Evolutionary conservation across 345 rosid species (phyloP).

Genomic region (Murraya paniculata): DNA sequence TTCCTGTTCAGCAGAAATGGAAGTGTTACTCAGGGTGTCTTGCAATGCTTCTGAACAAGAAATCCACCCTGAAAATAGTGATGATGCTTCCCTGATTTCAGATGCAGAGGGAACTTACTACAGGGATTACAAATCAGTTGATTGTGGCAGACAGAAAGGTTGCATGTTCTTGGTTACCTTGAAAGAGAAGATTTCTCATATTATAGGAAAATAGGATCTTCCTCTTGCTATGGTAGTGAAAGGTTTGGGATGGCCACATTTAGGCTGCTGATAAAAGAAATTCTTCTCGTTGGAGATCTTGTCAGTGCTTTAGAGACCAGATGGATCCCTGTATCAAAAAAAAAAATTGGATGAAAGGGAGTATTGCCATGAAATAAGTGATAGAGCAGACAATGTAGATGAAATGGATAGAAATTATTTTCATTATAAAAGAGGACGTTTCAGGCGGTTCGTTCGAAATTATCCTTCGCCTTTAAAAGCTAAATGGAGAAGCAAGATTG

Average conservation of each 20-base stretch:
- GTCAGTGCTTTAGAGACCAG: slow-evolving; percentile 25
- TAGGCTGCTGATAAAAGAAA: slow-evolving; percentile 15
- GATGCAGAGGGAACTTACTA: slow-evolving; percentile 20
- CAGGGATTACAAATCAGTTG: slow-evolving; percentile 27
- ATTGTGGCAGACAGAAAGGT: slow-evolving; percentile 26
- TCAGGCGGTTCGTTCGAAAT: slow-evolving; percentile 26
- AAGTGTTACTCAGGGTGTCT: slow-evolving; percentile 16
- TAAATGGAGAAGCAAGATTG: slow-evolving; percentile 31
- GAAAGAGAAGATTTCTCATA: slow-evolving; percentile 23
- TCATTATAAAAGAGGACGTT: slow-evolving; percentile 17
- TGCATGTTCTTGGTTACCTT: slow-evolving; percentile 23
- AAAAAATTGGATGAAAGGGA: slow-evolving; percentile 27
- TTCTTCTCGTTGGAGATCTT: slow-evolving; percentile 18
- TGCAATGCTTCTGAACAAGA: slow-evolving; percentile 3
- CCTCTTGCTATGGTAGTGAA: slow-evolving; percentile 26
- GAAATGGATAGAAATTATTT: slow-evolving; percentile 24
- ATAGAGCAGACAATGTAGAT: slow-evolving; percentile 20
- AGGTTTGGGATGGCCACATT: slow-evolving; percentile 24
- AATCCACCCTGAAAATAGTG: slow-evolving; percentile 8
- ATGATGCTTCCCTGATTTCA: slow-evolving; percentile 20
- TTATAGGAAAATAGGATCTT: slow-evolving; percentile 19
- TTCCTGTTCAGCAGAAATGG: slow-evolving; percentile 18
- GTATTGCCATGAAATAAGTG: slow-evolving; percentile 27
- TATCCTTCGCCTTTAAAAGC: slow-evolving; percentile 20
- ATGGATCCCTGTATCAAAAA: slow-evolving; percentile 24